These are phyloP conservation scores for Isatis lusitanica DNA, from an alignment of 441 rosid species.

Conservation along the genomic window DNA sequence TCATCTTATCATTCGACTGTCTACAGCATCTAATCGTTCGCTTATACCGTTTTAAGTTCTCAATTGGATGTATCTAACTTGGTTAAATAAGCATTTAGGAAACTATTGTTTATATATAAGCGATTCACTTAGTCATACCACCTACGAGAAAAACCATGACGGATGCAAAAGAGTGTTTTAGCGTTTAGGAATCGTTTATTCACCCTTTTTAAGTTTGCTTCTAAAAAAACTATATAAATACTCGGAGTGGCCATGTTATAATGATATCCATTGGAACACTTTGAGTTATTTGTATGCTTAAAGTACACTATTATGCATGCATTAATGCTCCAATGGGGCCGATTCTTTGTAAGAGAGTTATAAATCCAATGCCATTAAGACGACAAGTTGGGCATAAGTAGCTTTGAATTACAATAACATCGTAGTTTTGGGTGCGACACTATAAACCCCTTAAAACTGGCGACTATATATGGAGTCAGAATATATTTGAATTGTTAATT, in stretches of 20 bases:
- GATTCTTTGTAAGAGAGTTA: slow-evolving; percentile 5
- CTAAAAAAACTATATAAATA: neutral
- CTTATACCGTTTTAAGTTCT: neutral
- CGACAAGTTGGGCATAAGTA: neutral
- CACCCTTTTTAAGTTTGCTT: neutral
- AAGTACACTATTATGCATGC: too few species aligned
- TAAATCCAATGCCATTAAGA: slow-evolving; percentile 4
- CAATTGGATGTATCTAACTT: neutral
- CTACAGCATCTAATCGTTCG: neutral
- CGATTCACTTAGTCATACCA: neutral
- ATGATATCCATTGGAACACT: neutral
- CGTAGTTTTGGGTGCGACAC: neutral
- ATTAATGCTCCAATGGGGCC: neutral
- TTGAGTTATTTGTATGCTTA: slow-evolving; percentile 18
- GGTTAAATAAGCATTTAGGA: neutral
- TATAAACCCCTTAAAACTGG: slow-evolving; percentile 1
- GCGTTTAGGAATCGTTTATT: neutral
- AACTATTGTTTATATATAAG: neutral
- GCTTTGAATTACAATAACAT: neutral
- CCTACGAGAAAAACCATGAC: neutral
- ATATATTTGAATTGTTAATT: too few species aligned
- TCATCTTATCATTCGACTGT: neutral
- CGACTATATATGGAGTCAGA: neutral
- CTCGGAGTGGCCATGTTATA: neutral
- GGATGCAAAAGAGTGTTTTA: neutral